Evolutionary conservation across 805 yeast genomes (phyloP).

Genomic region (Middelhovenomyces tepae): DNA sequence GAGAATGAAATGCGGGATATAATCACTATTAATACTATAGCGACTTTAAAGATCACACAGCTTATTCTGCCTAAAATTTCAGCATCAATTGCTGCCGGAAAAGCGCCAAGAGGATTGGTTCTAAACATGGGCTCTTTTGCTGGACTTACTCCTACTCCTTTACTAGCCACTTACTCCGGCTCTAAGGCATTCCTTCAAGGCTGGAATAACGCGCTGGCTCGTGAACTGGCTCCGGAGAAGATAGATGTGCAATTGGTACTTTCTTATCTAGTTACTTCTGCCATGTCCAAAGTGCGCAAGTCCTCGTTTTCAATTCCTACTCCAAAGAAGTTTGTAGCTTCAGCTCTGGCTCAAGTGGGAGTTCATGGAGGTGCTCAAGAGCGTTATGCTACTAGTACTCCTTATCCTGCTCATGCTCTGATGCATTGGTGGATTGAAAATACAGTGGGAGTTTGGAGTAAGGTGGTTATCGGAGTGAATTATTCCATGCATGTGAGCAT

Average conservation of each 20-base stretch:
- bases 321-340: conserved; percentile 69
- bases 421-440: conserved; percentile 73
- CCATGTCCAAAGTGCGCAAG: conserved; percentile 89
- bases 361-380: conserved; percentile 83
- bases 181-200: conserved; percentile 90
- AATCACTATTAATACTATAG: conserved; percentile 75
- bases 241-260: conserved; percentile 81
- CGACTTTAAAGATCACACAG: conserved; percentile 78
- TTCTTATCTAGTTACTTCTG: conserved; percentile 86
- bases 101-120: conserved; percentile 49
- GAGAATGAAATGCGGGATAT: conserved; percentile 69
- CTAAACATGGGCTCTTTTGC: conserved; percentile 97
- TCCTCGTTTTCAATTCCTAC: conserved; percentile 69
- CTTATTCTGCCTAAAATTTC: conserved; percentile 64
- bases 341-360: conserved; percentile 63
- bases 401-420: conserved; percentile 89
- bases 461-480: conserved; percentile 60
- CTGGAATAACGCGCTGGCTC: conserved; percentile 86
- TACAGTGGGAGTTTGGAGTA: conserved; percentile 75
- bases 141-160: conserved; percentile 87
- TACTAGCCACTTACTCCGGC: conserved; percentile 89
- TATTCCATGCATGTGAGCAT: conserved; percentile 69
- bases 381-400: conserved; percentile 76
- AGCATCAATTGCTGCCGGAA: conserved; percentile 37
- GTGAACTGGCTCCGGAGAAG: conserved; percentile 59